These are phyloP conservation scores for Cutaneotrichosporon dermatis DNA, from an alignment of 1,284 basidiomycete species.

Conservation along the genomic window DNA sequence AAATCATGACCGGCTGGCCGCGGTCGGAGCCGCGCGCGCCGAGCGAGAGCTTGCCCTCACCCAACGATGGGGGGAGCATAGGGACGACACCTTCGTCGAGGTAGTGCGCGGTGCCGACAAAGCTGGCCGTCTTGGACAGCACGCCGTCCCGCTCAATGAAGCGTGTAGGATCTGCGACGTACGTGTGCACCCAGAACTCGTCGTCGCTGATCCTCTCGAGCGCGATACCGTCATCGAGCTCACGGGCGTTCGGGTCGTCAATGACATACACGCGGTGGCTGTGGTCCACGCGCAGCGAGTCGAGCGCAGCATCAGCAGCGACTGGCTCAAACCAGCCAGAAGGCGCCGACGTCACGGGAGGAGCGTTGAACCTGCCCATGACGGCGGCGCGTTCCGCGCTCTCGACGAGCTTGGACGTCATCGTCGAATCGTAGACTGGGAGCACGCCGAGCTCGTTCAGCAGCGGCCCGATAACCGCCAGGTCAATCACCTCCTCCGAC, in stretches of 20 bases:
- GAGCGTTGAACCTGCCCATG: constrained; percentile 20
- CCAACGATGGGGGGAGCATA: constrained; percentile 60
- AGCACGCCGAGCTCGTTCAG: constrained; percentile 66
- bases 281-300: constrained; percentile 66
- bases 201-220: constrained; percentile 61
- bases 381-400: constrained; percentile 13
- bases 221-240: constrained; percentile 93
- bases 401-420: constrained; percentile 32
- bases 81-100: constrained; percentile 62
- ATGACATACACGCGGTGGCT: constrained; percentile 79
- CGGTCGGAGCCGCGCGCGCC: constrained; percentile 45
- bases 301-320: constrained; percentile 16
- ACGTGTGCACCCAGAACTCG: constrained; percentile 77
- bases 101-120: constrained; percentile 58
- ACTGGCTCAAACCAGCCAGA: constrained; percentile 16
- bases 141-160: constrained; percentile 65
- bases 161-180: constrained; percentile 89
- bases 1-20: constrained; percentile 63
- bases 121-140: constrained; percentile 58
- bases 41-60: constrained; percentile 57
- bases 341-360: no score
- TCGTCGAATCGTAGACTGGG: constrained; percentile 62
- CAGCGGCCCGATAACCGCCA: constrained; percentile 51
- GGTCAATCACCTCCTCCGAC: constrained; percentile 45
- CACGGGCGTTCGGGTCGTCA: constrained; percentile 74